phyloP scores from a whole-genome alignment of 2,329 filamentous ascomycete genomes.

The Microsporum canis region DNA sequence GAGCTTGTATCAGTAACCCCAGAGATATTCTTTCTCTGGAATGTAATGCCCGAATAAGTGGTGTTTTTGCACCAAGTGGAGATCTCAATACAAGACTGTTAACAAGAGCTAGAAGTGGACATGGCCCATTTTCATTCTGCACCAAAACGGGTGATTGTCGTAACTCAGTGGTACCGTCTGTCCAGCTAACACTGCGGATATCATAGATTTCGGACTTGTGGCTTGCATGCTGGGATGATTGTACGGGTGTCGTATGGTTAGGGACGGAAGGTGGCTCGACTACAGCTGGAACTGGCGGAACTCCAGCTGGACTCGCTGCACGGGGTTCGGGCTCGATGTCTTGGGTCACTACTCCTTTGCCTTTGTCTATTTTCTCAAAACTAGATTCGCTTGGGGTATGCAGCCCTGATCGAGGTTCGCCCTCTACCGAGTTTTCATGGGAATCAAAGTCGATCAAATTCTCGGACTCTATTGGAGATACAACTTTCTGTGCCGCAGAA shows the following conservation, averaged over 20 bases:
- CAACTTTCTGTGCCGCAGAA: not conserved
- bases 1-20: conserved; percentile 70
- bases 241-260: not conserved
- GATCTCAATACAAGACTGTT: conserved; percentile 84
- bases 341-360: not conserved
- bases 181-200: conserved; percentile 84
- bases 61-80: conserved; percentile 52
- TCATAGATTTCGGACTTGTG: conserved; percentile 63
- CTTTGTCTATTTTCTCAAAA: not conserved
- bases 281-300: not conserved
- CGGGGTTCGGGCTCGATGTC: not conserved
- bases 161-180: conserved; percentile 53
- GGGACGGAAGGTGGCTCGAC: not conserved
- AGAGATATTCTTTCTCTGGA: conserved; percentile 81
- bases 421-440: not conserved
- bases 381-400: not conserved
- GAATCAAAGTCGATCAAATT: not conserved
- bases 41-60: conserved; percentile 64
- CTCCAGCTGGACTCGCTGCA: not conserved
- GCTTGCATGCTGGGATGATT: not conserved
- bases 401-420: not conserved
- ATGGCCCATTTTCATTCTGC: conserved; percentile 90
- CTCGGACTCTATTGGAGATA: not conserved
- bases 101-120: conserved; percentile 81
- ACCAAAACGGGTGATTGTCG: conserved; percentile 77